Base-by-base conservation (phyloP, 176 grass and related monocot species). In the Musa beccarii region DNA sequence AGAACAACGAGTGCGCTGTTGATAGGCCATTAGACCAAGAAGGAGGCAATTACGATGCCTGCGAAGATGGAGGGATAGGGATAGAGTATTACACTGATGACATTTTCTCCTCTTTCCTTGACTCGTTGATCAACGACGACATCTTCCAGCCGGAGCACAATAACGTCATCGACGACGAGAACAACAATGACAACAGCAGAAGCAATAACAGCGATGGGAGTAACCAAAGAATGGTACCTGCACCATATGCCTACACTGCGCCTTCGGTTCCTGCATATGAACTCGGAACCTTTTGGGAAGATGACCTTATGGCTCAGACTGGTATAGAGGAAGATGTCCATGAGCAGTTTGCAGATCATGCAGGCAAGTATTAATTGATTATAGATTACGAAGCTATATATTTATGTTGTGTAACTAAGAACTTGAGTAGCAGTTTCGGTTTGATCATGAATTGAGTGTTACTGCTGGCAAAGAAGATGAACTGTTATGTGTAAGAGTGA, bases 51-150 rank as follows among this genome's bases (percentile, higher is more conserved):
- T 19, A 51, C 15, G 34, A 43, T 43, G 19, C 10, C 29, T 8
- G 29, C 11, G 67, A 69, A 77, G 49, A 63, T 25, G 57, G 61
- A 52, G 53, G 12, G 2, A 7, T 52, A 6, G 73, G 49, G 1
- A 77, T 52, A 6, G 22, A 66, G n/a, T 53, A 20, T 15, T 16
- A 20, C 49, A 23, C 59, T 8, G 75, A 77, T 16, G 62, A 77
- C 20, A 26, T 65, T 49, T 66, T 77, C 75, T 77, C 75, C 28
- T 76, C 56, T 8, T 77, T 77, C 75, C 75, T 77, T n/a, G 75
- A 77, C 62, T 77, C 75, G 49, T 50, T 77, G 11, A 65, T 77
- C 59, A 77, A 75, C 11, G 73, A 75, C 14, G 54, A 61, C 16
- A 19, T n/a, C 12, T 59, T 75, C 26, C 25, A 57, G 25, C 73